phyloP scores from a whole-genome alignment of 2,329 filamentous ascomycete genomes.

The Fusarium udum region DNA sequence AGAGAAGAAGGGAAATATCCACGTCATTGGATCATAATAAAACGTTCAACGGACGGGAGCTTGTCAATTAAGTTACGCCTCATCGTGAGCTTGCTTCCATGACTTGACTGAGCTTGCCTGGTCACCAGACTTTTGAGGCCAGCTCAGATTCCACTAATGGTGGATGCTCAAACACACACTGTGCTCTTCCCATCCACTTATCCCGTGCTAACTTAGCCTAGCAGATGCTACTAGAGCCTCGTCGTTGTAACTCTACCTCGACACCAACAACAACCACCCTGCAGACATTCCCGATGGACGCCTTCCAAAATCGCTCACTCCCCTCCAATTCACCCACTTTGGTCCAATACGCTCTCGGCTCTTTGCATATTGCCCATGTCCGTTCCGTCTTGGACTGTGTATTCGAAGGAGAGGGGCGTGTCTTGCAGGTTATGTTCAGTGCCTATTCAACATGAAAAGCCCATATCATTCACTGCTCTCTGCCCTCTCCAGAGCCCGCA shows the following conservation, averaged over 20 bases:
- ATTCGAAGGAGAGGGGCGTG: conserved; percentile 25
- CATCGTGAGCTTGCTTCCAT: not conserved
- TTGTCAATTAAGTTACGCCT: not conserved
- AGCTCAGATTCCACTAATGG: conserved; percentile 9
- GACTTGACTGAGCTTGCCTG: not conserved
- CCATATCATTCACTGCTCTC: conserved; percentile 14
- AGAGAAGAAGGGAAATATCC: not conserved
- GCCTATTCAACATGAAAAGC: conserved; percentile 18
- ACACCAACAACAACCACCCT: conserved; percentile 33
- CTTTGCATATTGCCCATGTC: conserved; percentile 25
- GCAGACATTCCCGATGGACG: conserved; percentile 31
- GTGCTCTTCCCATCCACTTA: conserved; percentile 23
- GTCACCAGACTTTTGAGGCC: conserved; percentile 25
- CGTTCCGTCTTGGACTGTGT: not conserved
- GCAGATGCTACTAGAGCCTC: conserved; percentile 23
- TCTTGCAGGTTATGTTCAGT: not conserved
- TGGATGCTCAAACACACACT: conserved; percentile 21
- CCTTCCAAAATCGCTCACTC: conserved; percentile 38
- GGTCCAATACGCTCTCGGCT: conserved; percentile 29
- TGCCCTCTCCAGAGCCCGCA: conserved; percentile 2
- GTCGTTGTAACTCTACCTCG: conserved; percentile 33
- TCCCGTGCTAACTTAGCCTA: not conserved
- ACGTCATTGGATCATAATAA: not conserved
- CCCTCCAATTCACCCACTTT: conserved; percentile 19
- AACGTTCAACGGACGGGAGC: not conserved